Conservation (phyloP, 176 grass and related monocot genomes). For the Paspalum notatum region DNA sequence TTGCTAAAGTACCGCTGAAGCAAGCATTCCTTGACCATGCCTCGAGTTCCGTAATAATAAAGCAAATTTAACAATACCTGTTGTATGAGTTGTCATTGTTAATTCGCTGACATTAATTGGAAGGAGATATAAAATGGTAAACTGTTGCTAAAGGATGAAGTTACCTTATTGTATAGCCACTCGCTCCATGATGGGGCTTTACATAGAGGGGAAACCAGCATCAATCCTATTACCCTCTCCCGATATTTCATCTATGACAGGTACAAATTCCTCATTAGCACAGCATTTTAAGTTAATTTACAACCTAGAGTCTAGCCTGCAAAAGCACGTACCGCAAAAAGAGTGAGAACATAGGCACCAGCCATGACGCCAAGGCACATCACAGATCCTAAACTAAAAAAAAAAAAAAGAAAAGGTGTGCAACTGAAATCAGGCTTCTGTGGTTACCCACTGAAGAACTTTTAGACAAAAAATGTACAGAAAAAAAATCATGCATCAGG, state of each 20-base stretch:
- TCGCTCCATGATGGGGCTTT: constrained; percentile 85
- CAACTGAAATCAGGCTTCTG: background rate
- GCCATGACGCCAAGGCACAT: constrained; percentile 95
- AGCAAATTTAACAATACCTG: constrained; percentile 82
- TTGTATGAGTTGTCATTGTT: constrained; percentile 10
- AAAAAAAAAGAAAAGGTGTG: background rate
- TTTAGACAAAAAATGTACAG: background rate
- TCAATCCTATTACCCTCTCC: constrained; percentile 74
- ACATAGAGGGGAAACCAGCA: constrained; percentile 87
- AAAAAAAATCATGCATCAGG: background rate
- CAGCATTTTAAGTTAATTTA: background rate
- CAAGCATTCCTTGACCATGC: constrained; percentile 70
- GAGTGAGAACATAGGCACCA: constrained; percentile 87
- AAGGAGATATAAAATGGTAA: constrained; percentile 18
- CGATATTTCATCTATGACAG: constrained; percentile 66
- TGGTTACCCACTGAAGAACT: background rate
- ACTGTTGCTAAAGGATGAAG: constrained; percentile 8
- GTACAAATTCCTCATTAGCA: background rate
- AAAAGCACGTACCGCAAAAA: constrained; percentile 70
- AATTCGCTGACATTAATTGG: constrained; percentile 5
- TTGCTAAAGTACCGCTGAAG: constrained; percentile 94
- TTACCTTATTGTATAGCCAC: constrained; percentile 84
- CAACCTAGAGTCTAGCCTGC: background rate
- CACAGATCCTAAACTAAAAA: constrained; percentile 72
- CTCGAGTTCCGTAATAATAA: constrained; percentile 78